Conservation (phyloP, 1,284 basidiomycete species). For the Termitomyces sp. region DNA sequence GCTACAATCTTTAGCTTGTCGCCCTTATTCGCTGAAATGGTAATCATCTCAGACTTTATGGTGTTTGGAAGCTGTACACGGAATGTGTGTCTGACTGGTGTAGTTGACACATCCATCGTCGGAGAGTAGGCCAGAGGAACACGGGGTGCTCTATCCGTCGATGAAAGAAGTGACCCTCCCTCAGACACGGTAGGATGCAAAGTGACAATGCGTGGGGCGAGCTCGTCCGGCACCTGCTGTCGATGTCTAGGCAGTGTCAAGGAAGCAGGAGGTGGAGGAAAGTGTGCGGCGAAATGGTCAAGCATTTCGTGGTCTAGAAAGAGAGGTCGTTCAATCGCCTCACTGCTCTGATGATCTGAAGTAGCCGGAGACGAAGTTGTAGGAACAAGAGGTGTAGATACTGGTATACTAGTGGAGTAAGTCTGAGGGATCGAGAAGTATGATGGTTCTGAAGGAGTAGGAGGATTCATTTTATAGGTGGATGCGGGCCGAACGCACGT, state of each 20-base stretch:
- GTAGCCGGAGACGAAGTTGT: slow-evolving; percentile 6
- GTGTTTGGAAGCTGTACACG: slow-evolving; percentile 38
- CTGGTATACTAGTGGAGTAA: slow-evolving; percentile 12
- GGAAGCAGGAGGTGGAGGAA: slow-evolving; percentile 16
- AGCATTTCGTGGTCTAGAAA: slow-evolving; percentile 16
- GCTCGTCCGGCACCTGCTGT: slow-evolving; percentile 5
- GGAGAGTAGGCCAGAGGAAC: slow-evolving; percentile 34
- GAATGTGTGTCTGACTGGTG: slow-evolving; percentile 31
- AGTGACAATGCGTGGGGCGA: slow-evolving; percentile 14
- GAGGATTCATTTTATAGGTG: slow-evolving; percentile 13
- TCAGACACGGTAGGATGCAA: slow-evolving; percentile 10
- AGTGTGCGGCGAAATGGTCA: slow-evolving; percentile 13
- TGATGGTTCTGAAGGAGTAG: slow-evolving; percentile 9
- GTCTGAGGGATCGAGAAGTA: slow-evolving; percentile 18
- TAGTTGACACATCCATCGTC: slow-evolving; percentile 35
- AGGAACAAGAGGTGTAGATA: slow-evolving; percentile 11
- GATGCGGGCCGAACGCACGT: slow-evolving; percentile 10
- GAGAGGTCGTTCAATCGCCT: not conserved
- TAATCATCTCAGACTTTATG: slow-evolving; percentile 53
- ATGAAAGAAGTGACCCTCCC: slow-evolving; percentile 22
- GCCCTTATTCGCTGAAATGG: slow-evolving; percentile 48
- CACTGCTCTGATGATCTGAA: not conserved
- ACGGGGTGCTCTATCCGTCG: slow-evolving; percentile 34
- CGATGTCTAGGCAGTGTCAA: slow-evolving; percentile 14
- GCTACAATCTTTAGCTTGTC: slow-evolving; percentile 48